Evolutionary conservation across 148 eudicot species (phyloP).

Genomic region (Arctostaphylos glauca): DNA sequence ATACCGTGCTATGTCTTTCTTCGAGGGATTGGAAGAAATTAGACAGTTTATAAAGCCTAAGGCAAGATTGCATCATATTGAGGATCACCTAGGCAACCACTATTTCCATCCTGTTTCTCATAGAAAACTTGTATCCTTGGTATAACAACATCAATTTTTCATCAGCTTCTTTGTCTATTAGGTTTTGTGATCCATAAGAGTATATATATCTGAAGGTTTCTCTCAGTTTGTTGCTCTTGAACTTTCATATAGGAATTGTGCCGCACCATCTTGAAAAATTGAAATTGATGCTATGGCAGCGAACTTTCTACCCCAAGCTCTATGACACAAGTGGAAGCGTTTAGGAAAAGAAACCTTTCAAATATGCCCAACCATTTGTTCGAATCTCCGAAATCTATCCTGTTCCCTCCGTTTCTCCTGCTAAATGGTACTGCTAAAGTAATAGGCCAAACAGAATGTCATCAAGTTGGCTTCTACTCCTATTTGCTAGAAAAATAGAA

Average conservation of each 20-base stretch:
- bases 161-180: background rate
- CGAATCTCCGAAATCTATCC: no score
- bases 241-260: background rate
- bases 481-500: no score
- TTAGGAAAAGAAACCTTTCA: no score
- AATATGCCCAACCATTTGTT: no score
- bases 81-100: background rate
- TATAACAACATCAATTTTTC: background rate
- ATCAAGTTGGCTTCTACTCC: no score
- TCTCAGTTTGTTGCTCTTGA: background rate
- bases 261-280: background rate
- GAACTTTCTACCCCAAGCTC: background rate
- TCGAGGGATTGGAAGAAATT: background rate
- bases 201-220: background rate
- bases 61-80: background rate
- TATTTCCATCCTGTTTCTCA: background rate
- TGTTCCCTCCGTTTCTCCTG: no score
- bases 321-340: no score
- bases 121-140: background rate
- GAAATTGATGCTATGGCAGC: background rate
- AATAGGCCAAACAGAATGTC: no score
- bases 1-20: background rate
- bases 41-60: background rate
- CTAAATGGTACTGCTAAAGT: no score
- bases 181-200: background rate